Conservation (phyloP, 2,329 filamentous ascomycete genomes). For the Fusarium sp. region DNA sequence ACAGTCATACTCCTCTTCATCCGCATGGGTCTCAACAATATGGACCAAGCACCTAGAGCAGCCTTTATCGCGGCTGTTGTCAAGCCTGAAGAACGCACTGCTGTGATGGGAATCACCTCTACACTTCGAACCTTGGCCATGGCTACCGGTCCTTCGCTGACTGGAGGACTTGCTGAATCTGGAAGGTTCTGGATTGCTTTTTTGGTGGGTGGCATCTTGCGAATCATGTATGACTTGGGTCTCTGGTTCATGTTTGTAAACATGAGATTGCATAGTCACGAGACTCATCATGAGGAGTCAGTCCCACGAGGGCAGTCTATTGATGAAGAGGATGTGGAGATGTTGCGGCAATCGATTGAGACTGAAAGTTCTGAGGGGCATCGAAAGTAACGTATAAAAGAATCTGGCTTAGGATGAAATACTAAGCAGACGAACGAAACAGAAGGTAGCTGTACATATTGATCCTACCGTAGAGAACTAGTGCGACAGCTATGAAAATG, state of each 20-base stretch:
- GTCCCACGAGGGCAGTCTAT: background rate
- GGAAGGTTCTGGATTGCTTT: conserved; percentile 71
- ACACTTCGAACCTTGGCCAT: conserved; percentile 69
- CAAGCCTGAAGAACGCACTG: conserved; percentile 71
- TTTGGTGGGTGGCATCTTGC: conserved; percentile 62
- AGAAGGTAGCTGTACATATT: background rate
- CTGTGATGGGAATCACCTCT: conserved; percentile 75
- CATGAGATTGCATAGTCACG: conserved; percentile 61
- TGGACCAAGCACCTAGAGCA: conserved; percentile 74
- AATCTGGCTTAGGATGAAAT: accelerated
- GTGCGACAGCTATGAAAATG: background rate
- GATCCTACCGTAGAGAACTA: accelerated
- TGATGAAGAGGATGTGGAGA: conserved; percentile 28
- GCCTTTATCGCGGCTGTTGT: conserved; percentile 75
- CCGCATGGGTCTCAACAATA: conserved; percentile 70
- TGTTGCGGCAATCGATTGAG: background rate
- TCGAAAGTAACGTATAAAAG: background rate
- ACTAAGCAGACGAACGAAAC: accelerated
- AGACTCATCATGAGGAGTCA: conserved; percentile 33
- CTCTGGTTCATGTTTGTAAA: conserved; percentile 69
- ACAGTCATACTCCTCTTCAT: conserved; percentile 67
- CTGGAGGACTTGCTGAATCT: conserved; percentile 63
- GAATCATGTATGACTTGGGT: conserved; percentile 67
- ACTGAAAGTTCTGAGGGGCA: conserved; percentile 8
- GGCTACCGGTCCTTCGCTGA: conserved; percentile 63